Base-by-base conservation (phyloP, 352 stramenopile genomes). In the Phytophthora nicotianae region DNA sequence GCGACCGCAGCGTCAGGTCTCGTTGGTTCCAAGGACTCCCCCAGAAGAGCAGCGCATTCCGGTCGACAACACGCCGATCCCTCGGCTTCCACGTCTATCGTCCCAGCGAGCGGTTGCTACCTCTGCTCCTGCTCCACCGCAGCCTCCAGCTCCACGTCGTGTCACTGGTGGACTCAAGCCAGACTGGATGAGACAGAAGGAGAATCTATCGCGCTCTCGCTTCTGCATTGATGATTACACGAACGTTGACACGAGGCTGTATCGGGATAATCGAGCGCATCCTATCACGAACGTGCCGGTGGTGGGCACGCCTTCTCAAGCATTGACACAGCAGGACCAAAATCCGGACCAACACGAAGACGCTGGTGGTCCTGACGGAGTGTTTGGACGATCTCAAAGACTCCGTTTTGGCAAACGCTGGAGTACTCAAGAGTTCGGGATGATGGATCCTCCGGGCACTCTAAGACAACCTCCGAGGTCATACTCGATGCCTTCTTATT, bases 181-280 rank as follows among this genome's bases (percentile, higher is more conserved):
- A 5, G 81, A 93, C 54, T 91, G 79, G 78, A 84, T 93, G 68
- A 69, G 72, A 14, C 70, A 83, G 14, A 83, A 81, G 29, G 84
- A 93, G 50, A 75, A 72, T 7, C 62, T 90, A 6, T 76, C 70
- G 17, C 75, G 70, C 35, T 81, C 84, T 57, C 81, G 84, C 32
- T 90, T 93, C 64, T 88, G 69, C 24, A 78, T 86, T 42, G 66
- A 72, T 10, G 81, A 80, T 49, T 77, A 83, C 49, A 68, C 69
- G 9, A 75, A 72, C 19, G 75, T 74, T 13, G 80, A 91, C 50
- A 71, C 61, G 32, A 68, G 74, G 5, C 72, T 88, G 48, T 89
- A 86, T 47, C 64, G 58, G 16, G 69, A 73, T 27, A 65, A 60
- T 9, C 62, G 56, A 54, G 50, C 45, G 38, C 59, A 53, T 20